Evolutionary conservation across 176 grass and related monocot genomes (phyloP), one percentile per base, ranked within the genome.

Genomic region (Oryza nivara): DNA sequence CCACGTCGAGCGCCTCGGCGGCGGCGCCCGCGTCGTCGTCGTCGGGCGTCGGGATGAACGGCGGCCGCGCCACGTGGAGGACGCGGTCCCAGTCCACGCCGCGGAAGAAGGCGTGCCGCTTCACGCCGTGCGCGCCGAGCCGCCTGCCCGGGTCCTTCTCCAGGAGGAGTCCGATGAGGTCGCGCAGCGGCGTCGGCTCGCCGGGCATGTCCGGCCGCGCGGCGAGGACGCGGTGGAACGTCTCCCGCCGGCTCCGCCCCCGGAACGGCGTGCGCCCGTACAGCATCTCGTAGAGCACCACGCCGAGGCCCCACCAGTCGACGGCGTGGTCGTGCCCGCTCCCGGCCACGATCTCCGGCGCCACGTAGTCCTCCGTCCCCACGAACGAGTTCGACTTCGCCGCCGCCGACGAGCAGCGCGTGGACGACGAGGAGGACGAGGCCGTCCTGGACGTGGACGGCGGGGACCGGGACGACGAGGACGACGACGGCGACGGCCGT

Each of bases 351-450:
- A 97, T 90, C 85, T 97, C 94, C 30, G 94, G 94, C 9, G 94
- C 91, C 20, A 97, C 87, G 87, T 97, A 94, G 73, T 97, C 94
- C 87, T 97, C 94, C n/a, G 89, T 94, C 15, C 94, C 94, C 26
- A 97, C 91, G 86, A 97, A 97, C 45, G 94, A 97, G 44, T 84
- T 94, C 82, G 91, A 94, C 68, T 94, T 94, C 34, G 56, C 85
- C 6, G 76, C 88, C 4, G 71, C 41, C 20, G 75, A 69, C 0
- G 78, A 89, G 25, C 15, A 66, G 25, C 41, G 76, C 14, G 67
- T 60, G 45, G 80, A 74, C 38, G 74, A 82, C 0, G 79, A 74
- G 36, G 86, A 48, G 1, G 75, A 34, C 35, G 83, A 63, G 11
- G 72, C 65, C 16, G 76, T 49, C 35, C 67, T 43, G 19, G 70